phyloP scores from a whole-genome alignment of 2,329 filamentous ascomycete genomes.

The Eutypella sp. region DNA sequence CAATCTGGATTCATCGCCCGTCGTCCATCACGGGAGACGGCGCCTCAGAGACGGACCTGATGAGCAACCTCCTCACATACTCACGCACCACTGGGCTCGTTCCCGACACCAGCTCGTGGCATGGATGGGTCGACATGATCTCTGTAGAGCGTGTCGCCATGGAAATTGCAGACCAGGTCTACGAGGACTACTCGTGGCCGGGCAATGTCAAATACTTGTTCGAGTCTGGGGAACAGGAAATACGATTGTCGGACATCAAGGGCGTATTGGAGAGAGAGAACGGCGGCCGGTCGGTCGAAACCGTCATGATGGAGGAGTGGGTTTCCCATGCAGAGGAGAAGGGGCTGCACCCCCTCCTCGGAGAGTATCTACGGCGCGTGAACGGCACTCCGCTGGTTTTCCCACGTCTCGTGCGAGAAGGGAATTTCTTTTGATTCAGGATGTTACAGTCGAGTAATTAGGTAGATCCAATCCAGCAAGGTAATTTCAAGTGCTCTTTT shows the following conservation, averaged over 20 bases:
- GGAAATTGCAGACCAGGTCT: not conserved
- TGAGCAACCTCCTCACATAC: constrained; percentile 3
- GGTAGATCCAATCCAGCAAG: too few relatives aligned
- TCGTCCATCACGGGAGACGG: constrained; percentile 1
- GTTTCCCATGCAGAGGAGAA: constrained; percentile 2
- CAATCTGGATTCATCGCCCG: constrained; percentile 5
- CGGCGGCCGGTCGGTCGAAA: not conserved
- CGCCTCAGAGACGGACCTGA: constrained; percentile 2
- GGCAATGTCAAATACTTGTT: constrained; percentile 10
- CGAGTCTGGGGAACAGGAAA: constrained; percentile 6
- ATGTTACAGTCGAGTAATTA: too few relatives aligned
- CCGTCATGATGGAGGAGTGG: constrained; percentile 6
- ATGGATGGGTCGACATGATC: constrained; percentile 1
- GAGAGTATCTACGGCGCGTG: constrained; percentile 5
- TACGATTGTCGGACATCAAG: constrained; percentile 6
- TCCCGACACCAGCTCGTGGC: not conserved
- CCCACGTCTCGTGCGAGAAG: too few relatives aligned
- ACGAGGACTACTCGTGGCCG: constrained; percentile 10
- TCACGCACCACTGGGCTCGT: not conserved
- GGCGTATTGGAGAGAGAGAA: constrained; percentile 6
- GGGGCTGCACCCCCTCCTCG: constrained; percentile 7
- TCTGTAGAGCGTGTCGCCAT: not conserved
- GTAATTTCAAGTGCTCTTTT: not conserved
- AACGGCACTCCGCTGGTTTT: too few relatives aligned
- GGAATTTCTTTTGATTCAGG: too few relatives aligned